phyloP scores from a whole-genome alignment of 805 yeast genomes.

The Candida rishiriensis region DNA sequence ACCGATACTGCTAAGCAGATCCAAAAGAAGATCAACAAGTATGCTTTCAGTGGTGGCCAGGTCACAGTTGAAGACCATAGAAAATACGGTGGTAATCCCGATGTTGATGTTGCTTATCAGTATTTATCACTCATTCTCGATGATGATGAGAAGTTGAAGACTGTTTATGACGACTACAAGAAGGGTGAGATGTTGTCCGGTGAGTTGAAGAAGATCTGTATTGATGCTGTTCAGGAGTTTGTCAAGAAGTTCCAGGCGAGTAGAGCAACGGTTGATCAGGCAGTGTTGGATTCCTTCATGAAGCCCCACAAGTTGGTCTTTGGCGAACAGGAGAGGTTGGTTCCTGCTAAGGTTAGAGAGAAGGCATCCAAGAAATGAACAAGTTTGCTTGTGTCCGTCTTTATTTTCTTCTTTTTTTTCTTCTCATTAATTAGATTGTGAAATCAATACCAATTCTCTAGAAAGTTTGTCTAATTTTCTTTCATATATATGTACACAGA shows the following conservation, averaged over 20 bases:
- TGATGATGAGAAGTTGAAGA: slow-evolving; percentile 75
- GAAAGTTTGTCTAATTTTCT: too few species aligned
- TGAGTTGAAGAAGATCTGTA: slow-evolving; percentile 87
- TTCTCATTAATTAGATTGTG: not conserved
- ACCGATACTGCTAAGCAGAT: slow-evolving; percentile 91
- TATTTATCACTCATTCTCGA: slow-evolving; percentile 84
- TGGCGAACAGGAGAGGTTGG: slow-evolving; percentile 71
- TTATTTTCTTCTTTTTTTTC: not conserved
- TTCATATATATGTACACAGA: too few species aligned
- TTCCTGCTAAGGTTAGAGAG: slow-evolving; percentile 57
- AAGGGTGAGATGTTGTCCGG: slow-evolving; percentile 85
- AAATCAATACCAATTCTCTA: too few species aligned
- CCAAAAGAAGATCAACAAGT: slow-evolving; percentile 90
- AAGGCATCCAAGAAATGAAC: slow-evolving; percentile 32
- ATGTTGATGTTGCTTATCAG: slow-evolving; percentile 92
- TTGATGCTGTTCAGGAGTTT: slow-evolving; percentile 71
- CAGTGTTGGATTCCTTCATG: slow-evolving; percentile 64
- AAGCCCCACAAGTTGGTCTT: slow-evolving; percentile 74
- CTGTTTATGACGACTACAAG: slow-evolving; percentile 60
- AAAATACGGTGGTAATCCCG: slow-evolving; percentile 86
- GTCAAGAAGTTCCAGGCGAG: slow-evolving; percentile 79
- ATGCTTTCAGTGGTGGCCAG: slow-evolving; percentile 94
- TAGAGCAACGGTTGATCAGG: slow-evolving; percentile 63
- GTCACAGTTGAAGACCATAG: slow-evolving; percentile 88
- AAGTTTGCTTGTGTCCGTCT: not conserved